Base-by-base conservation (phyloP, 2,329 filamentous ascomycete species). In the Fusarium sp. region DNA sequence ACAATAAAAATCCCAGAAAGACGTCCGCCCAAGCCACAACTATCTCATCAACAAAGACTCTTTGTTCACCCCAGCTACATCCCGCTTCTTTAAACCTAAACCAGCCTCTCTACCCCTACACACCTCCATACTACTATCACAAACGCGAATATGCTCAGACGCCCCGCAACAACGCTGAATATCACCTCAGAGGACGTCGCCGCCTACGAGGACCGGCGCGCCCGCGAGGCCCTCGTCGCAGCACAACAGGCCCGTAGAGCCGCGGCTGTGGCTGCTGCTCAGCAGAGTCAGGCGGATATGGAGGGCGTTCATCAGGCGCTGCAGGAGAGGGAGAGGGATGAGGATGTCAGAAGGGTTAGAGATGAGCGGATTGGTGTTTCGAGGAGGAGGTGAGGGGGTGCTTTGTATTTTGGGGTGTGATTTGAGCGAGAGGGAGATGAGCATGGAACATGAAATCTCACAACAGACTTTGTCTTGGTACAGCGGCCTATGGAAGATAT, bases 121-220 rank as follows among this genome's bases (percentile, higher is more conserved):
- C n/a, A 38, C 22, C 39, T 39, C 26, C 26, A 33, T 13, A 58
- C 49, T 33, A 56, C 14, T 3, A 42, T 13, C 21, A 47, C 28
- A 55, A 13, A 19, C 36, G 13, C 11, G 11, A 61, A 62, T 9
- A 90, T 92, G 89, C 88, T 92, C 71, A 88, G 89, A 72, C 88
- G 91, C 45, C 86, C 88, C 17, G 86, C 91, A 13, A 94, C 91
- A 46, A 87, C 87, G 15, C 87, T 94, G 66, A 83, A 85, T 56
- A 86, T 93, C 68, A 93, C 91, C 4, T 83, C 88, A 47, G 89
- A 92, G 75, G 91, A 94, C 77, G 84, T 93, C 39, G 89, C 90
- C 39, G 83, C 86, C 55, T 93, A 92, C 80, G 91, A 93, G 75
- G 89, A 91, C 76, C 84, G 85, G 28, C 86, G 89, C 64, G 82